phyloP scores from a whole-genome alignment of 441 rosid genomes.

The Theobroma grandiflorum region DNA sequence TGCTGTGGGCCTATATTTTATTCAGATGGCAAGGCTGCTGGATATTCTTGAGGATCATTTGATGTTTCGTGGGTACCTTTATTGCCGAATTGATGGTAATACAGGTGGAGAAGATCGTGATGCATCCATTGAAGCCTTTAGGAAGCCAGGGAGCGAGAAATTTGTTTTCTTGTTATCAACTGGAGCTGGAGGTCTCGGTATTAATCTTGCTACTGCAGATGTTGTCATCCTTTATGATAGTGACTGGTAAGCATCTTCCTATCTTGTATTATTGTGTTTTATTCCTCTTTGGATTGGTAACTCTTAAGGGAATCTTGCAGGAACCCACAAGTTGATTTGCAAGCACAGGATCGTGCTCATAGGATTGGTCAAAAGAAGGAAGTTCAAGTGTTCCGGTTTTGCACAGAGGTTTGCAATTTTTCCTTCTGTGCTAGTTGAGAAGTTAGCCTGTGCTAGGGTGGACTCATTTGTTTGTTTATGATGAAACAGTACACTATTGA shows the following conservation, averaged over 20 bases:
- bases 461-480: slow-evolving; percentile 33
- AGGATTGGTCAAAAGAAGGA: slow-evolving; percentile 99
- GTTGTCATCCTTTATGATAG: slow-evolving; percentile 99
- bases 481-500: slow-evolving; percentile 93
- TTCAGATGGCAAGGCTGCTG: slow-evolving; percentile 97
- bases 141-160: slow-evolving; percentile 98
- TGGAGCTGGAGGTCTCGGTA: slow-evolving; percentile 99
- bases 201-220: slow-evolving; percentile 99
- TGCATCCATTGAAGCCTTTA: slow-evolving; percentile 95
- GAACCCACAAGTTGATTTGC: slow-evolving; percentile 99
- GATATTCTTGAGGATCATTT: slow-evolving; percentile 99
- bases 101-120: slow-evolving; percentile 99
- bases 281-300: slow-evolving; percentile 26
- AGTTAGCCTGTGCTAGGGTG: slow-evolving; percentile 10
- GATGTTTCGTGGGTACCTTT: slow-evolving; percentile 88
- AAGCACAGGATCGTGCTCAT: slow-evolving; percentile 99
- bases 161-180: slow-evolving; percentile 97
- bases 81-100: slow-evolving; percentile 99
- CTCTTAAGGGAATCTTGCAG: slow-evolving; percentile 49
- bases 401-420: slow-evolving; percentile 81
- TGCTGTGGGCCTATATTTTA: slow-evolving; percentile 27
- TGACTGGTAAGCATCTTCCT: slow-evolving; percentile 76
- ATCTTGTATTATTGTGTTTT: slow-evolving; percentile 22
- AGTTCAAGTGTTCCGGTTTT: slow-evolving; percentile 99
- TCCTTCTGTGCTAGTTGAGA: slow-evolving; percentile 22